Conservation (phyloP, 352 stramenopile species). For the Thraustochytrium striatum region DNA sequence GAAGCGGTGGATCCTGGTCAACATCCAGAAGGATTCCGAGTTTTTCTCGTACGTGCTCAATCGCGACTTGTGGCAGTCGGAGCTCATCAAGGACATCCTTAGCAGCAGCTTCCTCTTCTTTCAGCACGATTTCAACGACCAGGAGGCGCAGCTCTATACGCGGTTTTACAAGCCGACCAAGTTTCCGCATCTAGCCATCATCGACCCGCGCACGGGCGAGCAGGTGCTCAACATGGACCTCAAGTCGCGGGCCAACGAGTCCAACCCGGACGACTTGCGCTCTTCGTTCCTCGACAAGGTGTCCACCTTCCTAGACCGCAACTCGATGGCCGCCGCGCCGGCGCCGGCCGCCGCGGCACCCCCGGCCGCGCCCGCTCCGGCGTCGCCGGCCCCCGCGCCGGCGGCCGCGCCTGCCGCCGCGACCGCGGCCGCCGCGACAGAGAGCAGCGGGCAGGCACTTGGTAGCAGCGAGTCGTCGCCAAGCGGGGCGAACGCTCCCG, state of each 20-base stretch:
- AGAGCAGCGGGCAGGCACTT: no score
- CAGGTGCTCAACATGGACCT: conserved; percentile 17
- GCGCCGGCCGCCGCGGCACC: neutral
- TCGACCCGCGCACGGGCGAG: conserved; percentile 43
- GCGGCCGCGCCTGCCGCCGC: neutral
- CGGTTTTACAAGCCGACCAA: conserved; percentile 58
- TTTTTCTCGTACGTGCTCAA: conserved; percentile 55
- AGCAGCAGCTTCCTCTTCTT: conserved; percentile 68
- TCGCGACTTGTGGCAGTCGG: conserved; percentile 67
- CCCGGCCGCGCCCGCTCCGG: neutral
- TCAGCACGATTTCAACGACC: conserved; percentile 69
- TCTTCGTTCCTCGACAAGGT: conserved; percentile 22
- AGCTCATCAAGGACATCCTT: conserved; percentile 66
- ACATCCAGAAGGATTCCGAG: conserved; percentile 46
- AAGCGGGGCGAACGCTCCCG: no score
- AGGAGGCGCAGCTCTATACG: conserved; percentile 65
- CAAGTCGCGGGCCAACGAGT: conserved; percentile 9
- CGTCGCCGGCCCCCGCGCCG: neutral
- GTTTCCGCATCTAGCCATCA: conserved; percentile 46
- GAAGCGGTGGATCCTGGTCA: conserved; percentile 57
- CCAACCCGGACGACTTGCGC: conserved; percentile 5
- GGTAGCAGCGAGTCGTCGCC: no score
- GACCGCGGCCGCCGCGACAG: neutral
- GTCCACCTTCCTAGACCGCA: neutral
- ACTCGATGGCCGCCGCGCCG: neutral